Base-by-base conservation (phyloP, 306 rosid species). In the Vigna reflexopilosa region DNA sequence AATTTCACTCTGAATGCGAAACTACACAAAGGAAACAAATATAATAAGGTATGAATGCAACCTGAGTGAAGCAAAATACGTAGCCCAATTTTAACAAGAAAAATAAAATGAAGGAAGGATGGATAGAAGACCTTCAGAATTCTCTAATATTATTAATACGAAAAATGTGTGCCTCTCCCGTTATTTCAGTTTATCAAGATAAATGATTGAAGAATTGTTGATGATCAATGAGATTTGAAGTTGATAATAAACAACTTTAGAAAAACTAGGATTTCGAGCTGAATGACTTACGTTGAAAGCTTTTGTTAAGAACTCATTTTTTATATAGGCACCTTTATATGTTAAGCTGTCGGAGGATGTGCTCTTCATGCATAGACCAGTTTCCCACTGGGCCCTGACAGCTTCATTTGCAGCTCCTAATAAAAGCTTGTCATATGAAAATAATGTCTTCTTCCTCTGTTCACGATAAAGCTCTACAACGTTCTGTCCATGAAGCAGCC, bases 401-500 rank as follows among this genome's bases (percentile, higher is more conserved):
- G 94, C 91, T 87, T 89, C 90, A 78, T 80, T 84, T 77, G 97
- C 98, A 67, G 97, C 93, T 79, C 84, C 90, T 28, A 95, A 90
- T 82, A 95, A 83, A 69, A 93, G 82, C 84, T 88, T 91, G 82
- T 93, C 99, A 15, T 83, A 78, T 75, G 99, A 93, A 77, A 95
- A 48, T 30, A 82, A 81, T 38, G 93, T 93, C 83, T 84, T 93
- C 83, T 89, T 87, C 82, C 85, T 85, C 64, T 76, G 81, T 79
- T 86, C 86, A 65, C 73, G 59, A 84, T 89, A 90, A 59, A 77
- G 71, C 76, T 93, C 96, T 19, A 85, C 88, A 67, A 85, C 89
- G 75, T 83, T 81, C 86, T 59, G 88, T 67, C 99, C 99, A 40
- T 81, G 86, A 79, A 88, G 93, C 82, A 95, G 84, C 99, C 98